Base-by-base conservation (phyloP, 139 green algal species). In the Chlorella sp. region DNA sequence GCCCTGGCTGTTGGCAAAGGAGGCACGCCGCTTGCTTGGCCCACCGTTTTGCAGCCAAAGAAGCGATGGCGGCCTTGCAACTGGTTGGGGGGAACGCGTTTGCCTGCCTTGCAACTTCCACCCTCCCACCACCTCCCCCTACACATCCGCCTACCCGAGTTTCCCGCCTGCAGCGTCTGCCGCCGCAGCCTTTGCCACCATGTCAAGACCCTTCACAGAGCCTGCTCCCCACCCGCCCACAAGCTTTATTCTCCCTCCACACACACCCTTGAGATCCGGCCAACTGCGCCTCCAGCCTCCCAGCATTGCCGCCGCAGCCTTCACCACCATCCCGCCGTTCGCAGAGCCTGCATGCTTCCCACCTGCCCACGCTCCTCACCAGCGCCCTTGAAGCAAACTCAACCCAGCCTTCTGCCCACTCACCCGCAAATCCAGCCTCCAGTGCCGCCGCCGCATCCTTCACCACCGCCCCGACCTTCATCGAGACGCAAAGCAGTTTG, bases 401-500 rank as follows among this genome's bases (percentile, higher is more conserved):
- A 57, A 5, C 48, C 9, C 48, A 57, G 48, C 48, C 48, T 57
- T 57, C 12, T 3, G 12, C 9, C 61, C 16, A 7, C 84, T 4
- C 84, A 88, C 84, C 42, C n/a, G 87, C 78, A 28, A 93, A 78
- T 22, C 94, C 94, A 37, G 88, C 76, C 37, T 83, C 89, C 78
- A 97, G 87, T 3, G 97, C 96, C 24, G 57, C 86, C 71, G 95
- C 89, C 2, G 96, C 95, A 92, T 97, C 93, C 61, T 81, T 78
- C 75, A 98, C 92, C 40, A 98, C 94, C 15, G 88, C 1, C 5
- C 53, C 28, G 24, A 96, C 94, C 95, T 98, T 98, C 48, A 98
- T 84, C n/a, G 79, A 92, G 22, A 98, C 93, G 86, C 95, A 98
- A 26, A 99, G 93, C 91, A 98, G 90, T 91, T 98, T 98, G 95